Base-by-base conservation (phyloP, 1,284 basidiomycete genomes). In the Cryptococcus maquisensis region DNA sequence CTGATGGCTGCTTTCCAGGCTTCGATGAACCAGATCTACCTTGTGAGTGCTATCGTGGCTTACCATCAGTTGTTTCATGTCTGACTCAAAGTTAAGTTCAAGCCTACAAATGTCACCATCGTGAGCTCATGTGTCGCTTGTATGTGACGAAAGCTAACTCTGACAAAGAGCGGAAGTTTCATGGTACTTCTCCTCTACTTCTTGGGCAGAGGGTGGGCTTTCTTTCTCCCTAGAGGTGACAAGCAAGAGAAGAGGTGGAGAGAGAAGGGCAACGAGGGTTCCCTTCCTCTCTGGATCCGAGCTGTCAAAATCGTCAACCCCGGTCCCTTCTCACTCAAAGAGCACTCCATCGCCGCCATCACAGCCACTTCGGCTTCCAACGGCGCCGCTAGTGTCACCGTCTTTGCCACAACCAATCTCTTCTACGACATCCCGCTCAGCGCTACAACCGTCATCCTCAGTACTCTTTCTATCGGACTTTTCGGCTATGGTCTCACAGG, bases 391-490 rank as follows among this genome's bases (percentile, higher is more conserved):
- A 78, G 81, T 2, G 82, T 85, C 15, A 72, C 75, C 51, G 84
- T 84, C 61, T 85, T 85, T 59, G 81, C 83, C 1, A 83, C 84
- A 0, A 83, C 84, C 57, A 54, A 79, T 69, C 51, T 39, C 37
- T 85, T 82, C 68, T 85, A 84, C 65, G 74, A 81, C 55, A 82
- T 81, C 5, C 72, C 82, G 40, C 80, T 84, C 3, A 73, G 78
- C 47, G 81, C 81, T 0, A 76, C 79, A 0, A 85, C 83, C 0
- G 84, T 83, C 2, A 74, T 86, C 20, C 78, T 86, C 7, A 81
- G 82, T 0, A 84, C 82, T 0, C 83, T 86, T 67, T 85, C 84
- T 0, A 84, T 84, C 1, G 81, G 81, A 1, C 81, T 82, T 58
- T 84, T 85, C 63, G 85, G 85, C 73, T 85, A 84, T 62, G 83